phyloP scores from a whole-genome alignment of 164 flowering plant species.

The Saururus chinensis region DNA sequence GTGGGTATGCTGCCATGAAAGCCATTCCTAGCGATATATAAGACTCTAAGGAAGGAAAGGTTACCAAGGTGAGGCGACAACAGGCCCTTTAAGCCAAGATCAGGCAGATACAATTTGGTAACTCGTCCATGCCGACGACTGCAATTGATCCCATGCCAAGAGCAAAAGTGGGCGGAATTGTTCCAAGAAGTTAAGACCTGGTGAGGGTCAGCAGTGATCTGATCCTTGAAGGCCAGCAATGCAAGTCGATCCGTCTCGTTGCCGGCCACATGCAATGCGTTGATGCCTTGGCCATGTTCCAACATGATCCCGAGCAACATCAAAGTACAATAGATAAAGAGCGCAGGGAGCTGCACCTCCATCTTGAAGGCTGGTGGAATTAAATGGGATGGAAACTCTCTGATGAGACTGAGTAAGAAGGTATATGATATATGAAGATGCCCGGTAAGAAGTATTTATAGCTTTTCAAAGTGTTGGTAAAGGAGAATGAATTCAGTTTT shows the following conservation, averaged over 20 bases:
- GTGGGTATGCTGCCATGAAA: conserved; percentile 23
- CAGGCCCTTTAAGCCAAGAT: conserved; percentile 16
- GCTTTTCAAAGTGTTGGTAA: no score
- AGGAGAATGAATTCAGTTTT: no score
- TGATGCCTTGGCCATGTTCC: no score
- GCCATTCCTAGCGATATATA: conserved; percentile 26
- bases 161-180: conserved; percentile 11
- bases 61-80: conserved; percentile 33
- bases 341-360: no score
- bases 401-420: no score
- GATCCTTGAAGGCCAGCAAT: conserved; percentile 10
- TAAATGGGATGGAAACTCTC: no score
- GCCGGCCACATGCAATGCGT: no score
- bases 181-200: conserved; percentile 14
- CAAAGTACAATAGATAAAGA: no score
- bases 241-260: conserved; percentile 10
- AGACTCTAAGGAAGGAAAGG: conserved; percentile 26
- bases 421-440: no score
- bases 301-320: no score
- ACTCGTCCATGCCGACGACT: conserved; percentile 16
- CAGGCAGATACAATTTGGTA: conserved; percentile 13
- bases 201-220: conserved; percentile 9
- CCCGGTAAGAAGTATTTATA: no score
- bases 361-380: no score
- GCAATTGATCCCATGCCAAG: conserved; percentile 17